phyloP scores from a whole-genome alignment of 805 yeast species.

The Metschnikowia drakensbergensis region DNA sequence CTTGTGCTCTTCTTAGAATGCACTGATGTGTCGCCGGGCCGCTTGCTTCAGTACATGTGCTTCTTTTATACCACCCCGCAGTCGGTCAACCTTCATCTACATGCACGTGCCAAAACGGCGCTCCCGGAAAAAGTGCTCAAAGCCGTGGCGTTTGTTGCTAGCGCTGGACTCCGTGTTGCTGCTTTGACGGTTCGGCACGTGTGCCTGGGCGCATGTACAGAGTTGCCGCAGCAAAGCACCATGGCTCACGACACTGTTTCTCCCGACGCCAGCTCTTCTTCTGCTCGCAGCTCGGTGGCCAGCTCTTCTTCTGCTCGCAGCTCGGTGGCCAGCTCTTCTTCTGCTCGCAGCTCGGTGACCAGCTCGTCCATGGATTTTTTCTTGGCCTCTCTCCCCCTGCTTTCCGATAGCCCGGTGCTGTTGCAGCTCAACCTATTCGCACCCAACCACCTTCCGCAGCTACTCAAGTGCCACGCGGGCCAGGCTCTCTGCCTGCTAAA shows the following conservation, averaged over 20 bases:
- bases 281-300: too few species aligned
- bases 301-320: too few species aligned
- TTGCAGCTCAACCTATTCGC: slow-evolving; percentile 19
- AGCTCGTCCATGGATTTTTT: too few species aligned
- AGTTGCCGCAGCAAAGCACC: background rate
- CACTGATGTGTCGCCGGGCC: slow-evolving; percentile 8
- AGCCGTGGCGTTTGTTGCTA: background rate
- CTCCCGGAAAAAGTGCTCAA: background rate
- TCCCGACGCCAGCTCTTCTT: background rate
- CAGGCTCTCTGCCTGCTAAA: slow-evolving; percentile 16
- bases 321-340: too few species aligned
- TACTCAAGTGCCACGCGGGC: background rate
- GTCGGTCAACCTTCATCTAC: background rate
- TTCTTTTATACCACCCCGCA: slow-evolving; percentile 17
- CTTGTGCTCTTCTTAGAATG: slow-evolving; percentile 7
- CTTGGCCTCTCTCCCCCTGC: background rate
- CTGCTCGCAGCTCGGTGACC: too few species aligned
- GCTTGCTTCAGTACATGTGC: slow-evolving; percentile 13
- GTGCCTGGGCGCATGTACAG: background rate
- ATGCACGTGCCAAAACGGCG: background rate
- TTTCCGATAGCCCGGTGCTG: slow-evolving; percentile 13
- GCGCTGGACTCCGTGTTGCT: background rate
- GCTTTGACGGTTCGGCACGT: background rate
- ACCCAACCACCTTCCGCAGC: slow-evolving; percentile 7
- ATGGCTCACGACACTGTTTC: background rate